Percentiles rank a stretch among this genome's conserved stretches.
Evolutionary conservation across 1,284 basidiomycete species (phyloP).

Genomic region (Irpex rosettiformis): DNA sequence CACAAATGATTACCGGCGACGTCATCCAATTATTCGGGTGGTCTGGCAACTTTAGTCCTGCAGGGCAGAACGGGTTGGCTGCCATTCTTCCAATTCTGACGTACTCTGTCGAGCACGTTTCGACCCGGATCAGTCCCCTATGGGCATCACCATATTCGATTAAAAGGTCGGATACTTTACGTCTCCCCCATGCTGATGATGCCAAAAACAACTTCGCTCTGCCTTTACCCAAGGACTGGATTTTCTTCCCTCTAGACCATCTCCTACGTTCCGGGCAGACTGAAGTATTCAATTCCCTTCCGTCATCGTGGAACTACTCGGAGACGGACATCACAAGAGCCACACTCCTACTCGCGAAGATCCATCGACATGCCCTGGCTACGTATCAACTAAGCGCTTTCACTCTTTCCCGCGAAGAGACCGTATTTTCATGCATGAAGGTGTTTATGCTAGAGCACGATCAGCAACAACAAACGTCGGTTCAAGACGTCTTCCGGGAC

Average conservation of each 20-base stretch:
- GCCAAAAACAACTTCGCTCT: constrained; percentile 32
- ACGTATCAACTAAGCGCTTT: constrained; percentile 39
- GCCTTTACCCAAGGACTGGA: constrained; percentile 73
- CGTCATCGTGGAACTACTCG: constrained; percentile 73
- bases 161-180: constrained; percentile 46
- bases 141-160: constrained; percentile 51
- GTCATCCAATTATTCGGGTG: constrained; percentile 39
- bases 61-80: constrained; percentile 47
- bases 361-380: constrained; percentile 32
- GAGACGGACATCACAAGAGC: constrained; percentile 79
- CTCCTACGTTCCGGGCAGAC: constrained; percentile 80
- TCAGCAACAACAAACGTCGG: constrained; percentile 48
- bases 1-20: constrained; percentile 34
- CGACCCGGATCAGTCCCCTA: constrained; percentile 43
- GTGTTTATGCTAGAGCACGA: constrained; percentile 93
- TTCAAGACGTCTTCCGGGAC: constrained; percentile 73
- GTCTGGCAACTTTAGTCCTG: constrained; percentile 38
- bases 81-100: constrained; percentile 60
- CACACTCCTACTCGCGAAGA: constrained; percentile 27
- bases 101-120: constrained; percentile 34
- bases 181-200: constrained; percentile 37
- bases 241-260: constrained; percentile 72
- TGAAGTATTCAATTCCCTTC: constrained; percentile 66
- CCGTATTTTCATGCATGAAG: constrained; percentile 82
- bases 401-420: constrained; percentile 49